Evolutionary conservation across 371 early-diverging fungal genomes (phyloP), one percentile per base, ranked within the genome.

Genomic region (Apophysomyces variabilis): DNA sequence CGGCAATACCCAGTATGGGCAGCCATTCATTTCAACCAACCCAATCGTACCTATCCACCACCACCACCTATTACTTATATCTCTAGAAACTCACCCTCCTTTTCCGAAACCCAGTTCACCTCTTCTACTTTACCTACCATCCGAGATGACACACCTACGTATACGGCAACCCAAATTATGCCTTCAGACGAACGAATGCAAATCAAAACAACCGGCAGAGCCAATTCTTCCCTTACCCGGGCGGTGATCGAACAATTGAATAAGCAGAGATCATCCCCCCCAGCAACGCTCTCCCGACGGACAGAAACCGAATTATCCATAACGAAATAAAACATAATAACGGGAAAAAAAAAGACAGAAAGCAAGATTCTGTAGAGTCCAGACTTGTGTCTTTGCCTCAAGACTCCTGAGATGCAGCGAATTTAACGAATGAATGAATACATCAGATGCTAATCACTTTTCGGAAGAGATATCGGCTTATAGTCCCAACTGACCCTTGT

Each of bases 1-100:
- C 70, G 84, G 7, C 83, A 87, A 44, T 80, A 88, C 75, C 93
- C 93, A 16, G 71, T 80, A 12, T 92, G 92, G 92, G 85, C 91
- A 9, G 87, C 89, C 0, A 74, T 88, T 13, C 87, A 90, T 66
- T 90, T 92, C 60, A 85, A 89, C 54, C 89, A 89, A 67, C 88
- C 89, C 1, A 81, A 87, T 59, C 84, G 86, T 21, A 65, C 67
- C 2, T 78, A 66, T 37, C 78, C 78, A 11, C 78, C 77, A 11
- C 77, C 79, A 11, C 79, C 79, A 36, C 76, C 79, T 3, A 61
- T 74, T 38, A 72, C 73, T 4, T 70, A 73, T 58, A 79, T 80
- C 18, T 71, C 68, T 1, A 66, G 79, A 9, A 69, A 75, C 0
- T 46, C n/a, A 43, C 58, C 38, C 41, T 46, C 41, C 8, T 16